Evolutionary conservation across 345 rosid genomes (phyloP), one percentile per base, ranked within the genome.

Genomic region (Linum trigynum): DNA sequence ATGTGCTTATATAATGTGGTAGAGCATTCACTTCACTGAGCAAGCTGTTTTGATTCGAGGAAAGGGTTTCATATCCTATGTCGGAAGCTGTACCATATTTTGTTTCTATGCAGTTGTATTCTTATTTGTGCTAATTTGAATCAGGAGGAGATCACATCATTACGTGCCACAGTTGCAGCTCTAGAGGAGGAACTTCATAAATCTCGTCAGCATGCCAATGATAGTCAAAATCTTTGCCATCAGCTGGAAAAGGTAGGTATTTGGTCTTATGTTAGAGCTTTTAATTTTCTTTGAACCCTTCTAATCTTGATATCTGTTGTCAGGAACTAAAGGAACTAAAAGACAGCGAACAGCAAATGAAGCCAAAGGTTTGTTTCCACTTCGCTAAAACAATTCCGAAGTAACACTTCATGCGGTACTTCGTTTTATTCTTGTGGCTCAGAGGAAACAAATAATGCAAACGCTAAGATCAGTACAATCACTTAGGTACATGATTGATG

Each of bases 241-340:
- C 92, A 79, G 69, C 81, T 89, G 63, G 97, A 95, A 71, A 91
- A 85, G 86, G 99, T 91, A 76, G 62, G 63, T 14, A 57, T 62
- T 55, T 68, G 61, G 61, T 64, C 4, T 65, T 38, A 11, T 58
- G 58, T 23, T 48, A 38, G 56, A 43, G 53, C 39, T 57, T 71
- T 14, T 65, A 56, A 42, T 66, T 59, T 45, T 43, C 39, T 57
- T n/a, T 32, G 15, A 42, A 68, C 39, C 7, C 41, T 62, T 58
- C 35, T 39, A 12, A 45, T 50, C 9, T 36, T 67, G 59, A 41
- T 55, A 4, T 48, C 65, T 16, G 77, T 15, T 69, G 42, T 65
- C 81, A 95, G 99, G 99, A 95, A 82, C 56, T 89, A 74, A 95
- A 88, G 77, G 96, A 87, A 39, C 69, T 87, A 56, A 91, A 89